Evolutionary conservation across 1,284 basidiomycete genomes (phyloP).

Genomic region (Cryptococcus neoformans): DNA sequence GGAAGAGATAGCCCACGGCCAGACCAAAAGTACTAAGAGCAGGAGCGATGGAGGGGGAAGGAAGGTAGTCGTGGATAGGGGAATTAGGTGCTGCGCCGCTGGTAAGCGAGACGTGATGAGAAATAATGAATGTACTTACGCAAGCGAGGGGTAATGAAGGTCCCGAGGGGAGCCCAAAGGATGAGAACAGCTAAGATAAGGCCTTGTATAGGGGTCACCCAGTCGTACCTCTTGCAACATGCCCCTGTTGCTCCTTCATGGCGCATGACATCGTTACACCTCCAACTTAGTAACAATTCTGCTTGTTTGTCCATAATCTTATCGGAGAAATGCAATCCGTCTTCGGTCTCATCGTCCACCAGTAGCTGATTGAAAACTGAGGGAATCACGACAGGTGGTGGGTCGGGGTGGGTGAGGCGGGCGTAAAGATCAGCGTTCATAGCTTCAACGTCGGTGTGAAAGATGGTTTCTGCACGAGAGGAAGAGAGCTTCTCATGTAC

Average conservation of each 20-base stretch:
- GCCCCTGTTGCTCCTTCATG: slow-evolving; percentile 71
- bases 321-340: slow-evolving; percentile 77
- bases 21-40: slow-evolving; percentile 62
- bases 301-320: slow-evolving; percentile 66
- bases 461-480: slow-evolving; percentile 65
- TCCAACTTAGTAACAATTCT: slow-evolving; percentile 71
- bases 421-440: slow-evolving; percentile 81
- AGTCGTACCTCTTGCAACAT: slow-evolving; percentile 75
- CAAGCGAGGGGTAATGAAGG: slow-evolving; percentile 45
- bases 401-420: slow-evolving; percentile 53
- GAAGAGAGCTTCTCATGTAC: slow-evolving; percentile 65
- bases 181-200: slow-evolving; percentile 57
- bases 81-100: slow-evolving; percentile 28
- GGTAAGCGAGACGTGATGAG: not conserved
- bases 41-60: slow-evolving; percentile 42
- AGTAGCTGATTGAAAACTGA: slow-evolving; percentile 75
- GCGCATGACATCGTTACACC: slow-evolving; percentile 71
- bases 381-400: slow-evolving; percentile 60
- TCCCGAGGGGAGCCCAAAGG: slow-evolving; percentile 59
- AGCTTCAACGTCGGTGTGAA: slow-evolving; percentile 71
- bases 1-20: slow-evolving; percentile 63
- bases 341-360: slow-evolving; percentile 66
- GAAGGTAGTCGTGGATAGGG: slow-evolving; percentile 48
- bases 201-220: slow-evolving; percentile 61
- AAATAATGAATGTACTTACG: slow-evolving; percentile 37